phyloP scores from a whole-genome alignment of 192 early-diverging fungal genomes.

The Linnemannia hyalina region DNA sequence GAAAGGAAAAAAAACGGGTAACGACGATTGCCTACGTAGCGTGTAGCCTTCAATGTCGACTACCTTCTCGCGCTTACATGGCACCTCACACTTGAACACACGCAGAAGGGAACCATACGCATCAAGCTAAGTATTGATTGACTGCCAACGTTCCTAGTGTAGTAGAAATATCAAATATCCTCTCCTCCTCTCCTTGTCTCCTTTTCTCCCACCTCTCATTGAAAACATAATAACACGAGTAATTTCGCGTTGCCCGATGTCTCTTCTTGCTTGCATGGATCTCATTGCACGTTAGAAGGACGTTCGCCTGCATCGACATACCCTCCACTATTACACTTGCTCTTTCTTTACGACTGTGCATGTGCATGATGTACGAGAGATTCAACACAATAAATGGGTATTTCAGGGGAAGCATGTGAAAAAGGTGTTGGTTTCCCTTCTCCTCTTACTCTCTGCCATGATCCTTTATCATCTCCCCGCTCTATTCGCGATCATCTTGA shows the following conservation, averaged over 20 bases:
- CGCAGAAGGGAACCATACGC: slow-evolving; percentile 10
- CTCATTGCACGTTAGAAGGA: slow-evolving; percentile 3
- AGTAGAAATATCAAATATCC: not conserved
- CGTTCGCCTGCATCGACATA: not conserved
- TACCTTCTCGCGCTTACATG: not conserved
- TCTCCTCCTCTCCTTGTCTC: not conserved
- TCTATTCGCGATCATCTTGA: not conserved
- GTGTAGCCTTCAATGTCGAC: not conserved
- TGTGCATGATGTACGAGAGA: slow-evolving; percentile 9
- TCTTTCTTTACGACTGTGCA: slow-evolving; percentile 3
- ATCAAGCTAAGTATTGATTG: slow-evolving; percentile 34
- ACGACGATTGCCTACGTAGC: not conserved
- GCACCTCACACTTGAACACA: not conserved
- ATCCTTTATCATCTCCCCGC: not conserved
- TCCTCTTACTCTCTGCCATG: not conserved
- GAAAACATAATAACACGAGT: not conserved
- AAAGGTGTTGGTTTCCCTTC: slow-evolving; percentile 14
- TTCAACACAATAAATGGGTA: slow-evolving; percentile 7
- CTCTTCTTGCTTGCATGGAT: not conserved
- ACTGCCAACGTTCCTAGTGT: slow-evolving; percentile 15
- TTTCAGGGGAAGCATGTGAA: not conserved
- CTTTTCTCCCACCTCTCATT: not conserved
- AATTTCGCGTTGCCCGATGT: not conserved
- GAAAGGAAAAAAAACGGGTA: not conserved
- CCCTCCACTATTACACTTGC: not conserved